Conservation (phyloP, 1,284 basidiomycete genomes). For the Microbotryum saponariae region DNA sequence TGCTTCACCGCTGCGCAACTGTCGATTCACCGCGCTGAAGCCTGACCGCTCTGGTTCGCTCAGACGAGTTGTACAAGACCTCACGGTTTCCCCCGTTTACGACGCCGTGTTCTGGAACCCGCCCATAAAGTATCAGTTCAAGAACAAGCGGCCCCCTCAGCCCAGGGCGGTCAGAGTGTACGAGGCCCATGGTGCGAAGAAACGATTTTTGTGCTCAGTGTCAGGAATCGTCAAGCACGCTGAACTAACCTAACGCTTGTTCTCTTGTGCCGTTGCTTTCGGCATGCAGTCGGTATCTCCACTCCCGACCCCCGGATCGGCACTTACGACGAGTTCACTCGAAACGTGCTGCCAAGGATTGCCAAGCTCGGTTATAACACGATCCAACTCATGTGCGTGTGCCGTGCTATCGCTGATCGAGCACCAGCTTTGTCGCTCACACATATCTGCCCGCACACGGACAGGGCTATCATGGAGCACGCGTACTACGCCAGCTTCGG, state of each 20-base stretch:
- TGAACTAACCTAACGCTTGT: not conserved
- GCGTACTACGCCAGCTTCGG: constrained; percentile 99
- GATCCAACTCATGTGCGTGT: constrained; percentile 90
- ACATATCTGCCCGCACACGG: not conserved
- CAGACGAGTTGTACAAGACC: constrained; percentile 83
- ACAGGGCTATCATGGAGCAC: constrained; percentile 75
- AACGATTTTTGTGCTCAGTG: no score
- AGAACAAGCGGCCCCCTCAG: constrained; percentile 62
- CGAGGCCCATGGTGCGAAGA: constrained; percentile 66
- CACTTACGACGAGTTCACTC: constrained; percentile 91
- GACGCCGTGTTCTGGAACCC: constrained; percentile 99
- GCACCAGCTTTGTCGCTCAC: constrained; percentile 45
- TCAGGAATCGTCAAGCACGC: not conserved
- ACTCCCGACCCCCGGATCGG: constrained; percentile 78
- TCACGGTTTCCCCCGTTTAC: constrained; percentile 80
- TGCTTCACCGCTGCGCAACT: not conserved
- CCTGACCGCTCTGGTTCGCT: not conserved
- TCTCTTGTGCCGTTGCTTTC: not conserved
- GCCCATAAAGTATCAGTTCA: constrained; percentile 69
- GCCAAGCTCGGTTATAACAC: constrained; percentile 88
- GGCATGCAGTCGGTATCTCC: constrained; percentile 72
- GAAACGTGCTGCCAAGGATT: constrained; percentile 76
- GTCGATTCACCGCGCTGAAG: not conserved
- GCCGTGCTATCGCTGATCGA: constrained; percentile 55
- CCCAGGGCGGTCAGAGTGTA: constrained; percentile 77